Evolutionary conservation across 2,329 filamentous ascomycete genomes (phyloP), one percentile per base, ranked within the genome.

Genomic region (Colletotrichum orbiculare): DNA sequence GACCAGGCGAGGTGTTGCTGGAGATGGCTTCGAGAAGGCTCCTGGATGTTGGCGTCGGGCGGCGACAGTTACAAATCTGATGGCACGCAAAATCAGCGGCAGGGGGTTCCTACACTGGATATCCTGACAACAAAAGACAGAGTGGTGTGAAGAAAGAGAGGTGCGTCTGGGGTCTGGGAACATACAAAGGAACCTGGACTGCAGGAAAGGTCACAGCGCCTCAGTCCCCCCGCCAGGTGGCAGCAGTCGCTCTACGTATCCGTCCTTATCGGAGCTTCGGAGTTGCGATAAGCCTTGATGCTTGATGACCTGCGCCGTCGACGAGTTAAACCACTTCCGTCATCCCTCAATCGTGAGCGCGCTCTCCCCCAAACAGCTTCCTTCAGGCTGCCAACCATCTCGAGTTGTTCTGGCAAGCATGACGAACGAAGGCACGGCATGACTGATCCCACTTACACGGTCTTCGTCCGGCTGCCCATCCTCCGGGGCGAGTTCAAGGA

Each of bases 401-500:
- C 38, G 47, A 65, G 52, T 58, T 52, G 37, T 41, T 13, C 46
- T 60, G 54, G 48, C 55, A 60, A 61, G 58, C 57, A 68, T 66
- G 64, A 62, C 41, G 58, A 65, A n/a, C 52, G 34, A 34, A 62
- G 41, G 41, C 11, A 55, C 60, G 54, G 54, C 61, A 81, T 81
- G 78, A 68, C 86, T 79, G 84, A 87, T 58, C 83, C 85, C 47
- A 82, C 77, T 41, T 89, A 87, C 75, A 97, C 92, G 12, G 89
- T 97, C 65, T 92, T 97, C 73, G 87, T 99, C 68, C 87, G 94
- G 68, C 86, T 98, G n/a, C 96, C 96, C 33, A 96, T 97, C 73
- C 87, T 91, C 41, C 87, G 96, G 61, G 91, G 91, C 45, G 89
- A 92, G 72, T 99, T 99, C 79, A 87, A 94, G 67, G 95, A 99